Conservation (phyloP, 495 filamentous ascomycete species). For the Penicillium steckii region DNA sequence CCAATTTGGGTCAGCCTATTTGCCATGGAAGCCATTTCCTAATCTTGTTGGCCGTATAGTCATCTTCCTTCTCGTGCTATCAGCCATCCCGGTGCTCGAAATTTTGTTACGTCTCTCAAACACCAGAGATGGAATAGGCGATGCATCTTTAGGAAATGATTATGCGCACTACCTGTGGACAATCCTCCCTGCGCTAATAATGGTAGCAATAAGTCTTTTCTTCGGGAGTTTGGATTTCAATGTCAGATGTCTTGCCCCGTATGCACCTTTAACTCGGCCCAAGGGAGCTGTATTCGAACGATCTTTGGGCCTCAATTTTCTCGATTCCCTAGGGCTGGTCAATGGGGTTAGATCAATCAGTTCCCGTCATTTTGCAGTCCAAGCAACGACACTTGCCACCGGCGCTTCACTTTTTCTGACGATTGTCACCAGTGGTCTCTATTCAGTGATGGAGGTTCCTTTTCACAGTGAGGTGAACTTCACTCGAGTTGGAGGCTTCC, state of each 20-base stretch:
- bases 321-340: conserved; percentile 3
- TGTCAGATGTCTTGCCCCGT: conserved; percentile 12
- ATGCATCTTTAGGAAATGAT: neutral
- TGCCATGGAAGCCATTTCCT: conserved; percentile 14
- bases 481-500: neutral
- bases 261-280: neutral
- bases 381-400: conserved; percentile 8
- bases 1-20: neutral
- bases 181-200: conserved; percentile 8
- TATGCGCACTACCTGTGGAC: conserved; percentile 16
- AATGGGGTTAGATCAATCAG: neutral
- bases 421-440: conserved; percentile 13
- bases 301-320: conserved; percentile 6
- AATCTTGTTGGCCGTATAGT: neutral
- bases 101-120: conserved; percentile 9
- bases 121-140: conserved; percentile 6
- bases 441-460: conserved; percentile 8
- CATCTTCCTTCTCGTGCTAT: conserved; percentile 2
- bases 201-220: conserved; percentile 4
- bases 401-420: conserved; percentile 7
- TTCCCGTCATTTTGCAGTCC: conserved; percentile 8
- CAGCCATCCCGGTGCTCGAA: conserved; percentile 7
- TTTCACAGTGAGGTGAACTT: neutral
- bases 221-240: conserved; percentile 12
- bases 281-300: conserved; percentile 1